Conservation (phyloP, 2,329 filamentous ascomycete species). For the Dothistroma pini region DNA sequence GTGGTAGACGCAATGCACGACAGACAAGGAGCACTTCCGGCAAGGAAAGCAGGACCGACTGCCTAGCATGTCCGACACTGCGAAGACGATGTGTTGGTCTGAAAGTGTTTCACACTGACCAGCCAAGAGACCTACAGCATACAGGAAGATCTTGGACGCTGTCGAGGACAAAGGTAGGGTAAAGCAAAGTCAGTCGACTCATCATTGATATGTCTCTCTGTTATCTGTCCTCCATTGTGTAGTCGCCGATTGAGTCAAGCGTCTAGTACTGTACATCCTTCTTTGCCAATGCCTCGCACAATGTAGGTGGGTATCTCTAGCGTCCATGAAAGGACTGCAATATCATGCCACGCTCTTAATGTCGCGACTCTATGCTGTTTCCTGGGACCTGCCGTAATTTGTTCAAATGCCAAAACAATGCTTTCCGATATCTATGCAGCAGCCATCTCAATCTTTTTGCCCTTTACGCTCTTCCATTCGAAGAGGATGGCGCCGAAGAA, state of each 20-base stretch:
- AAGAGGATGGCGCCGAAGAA: slow-evolving; percentile 55
- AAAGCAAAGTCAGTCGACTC: background rate
- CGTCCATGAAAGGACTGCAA: background rate
- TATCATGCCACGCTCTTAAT: background rate
- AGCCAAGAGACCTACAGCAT: background rate
- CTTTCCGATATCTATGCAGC: slow-evolving; percentile 23
- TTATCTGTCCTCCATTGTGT: background rate
- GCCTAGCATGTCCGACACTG: background rate
- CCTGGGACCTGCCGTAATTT: background rate
- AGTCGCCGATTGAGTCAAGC: background rate
- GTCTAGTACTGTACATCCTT: background rate
- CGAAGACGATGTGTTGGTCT: background rate
- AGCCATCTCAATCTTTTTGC: slow-evolving; percentile 40
- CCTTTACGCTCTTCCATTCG: slow-evolving; percentile 65
- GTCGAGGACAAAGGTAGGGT: background rate
- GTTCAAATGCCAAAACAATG: background rate
- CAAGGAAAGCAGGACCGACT: background rate
- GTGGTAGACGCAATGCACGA: background rate
- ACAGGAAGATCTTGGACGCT: background rate
- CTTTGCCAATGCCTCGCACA: background rate
- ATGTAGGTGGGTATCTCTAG: slow-evolving; percentile 2
- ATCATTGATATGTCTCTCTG: slow-evolving; percentile 1
- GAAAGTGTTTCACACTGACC: background rate
- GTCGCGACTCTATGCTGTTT: background rate
- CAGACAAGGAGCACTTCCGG: background rate